phyloP scores from a whole-genome alignment of 1,284 basidiomycete genomes.

The Tetrapyrgos nigripes region DNA sequence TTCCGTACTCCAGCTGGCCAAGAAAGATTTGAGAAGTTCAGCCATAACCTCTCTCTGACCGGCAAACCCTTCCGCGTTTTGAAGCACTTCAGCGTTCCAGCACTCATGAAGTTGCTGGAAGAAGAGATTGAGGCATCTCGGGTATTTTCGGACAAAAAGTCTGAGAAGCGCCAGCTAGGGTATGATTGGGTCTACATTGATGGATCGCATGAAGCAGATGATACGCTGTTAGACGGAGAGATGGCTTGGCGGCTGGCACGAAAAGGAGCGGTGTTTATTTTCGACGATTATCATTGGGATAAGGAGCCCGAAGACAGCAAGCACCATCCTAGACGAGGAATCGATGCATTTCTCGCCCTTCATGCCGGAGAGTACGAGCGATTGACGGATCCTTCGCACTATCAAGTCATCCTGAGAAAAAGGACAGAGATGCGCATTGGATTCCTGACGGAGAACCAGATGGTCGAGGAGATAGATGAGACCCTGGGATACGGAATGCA shows the following conservation, averaged over 20 bases:
- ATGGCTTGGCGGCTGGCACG: constrained; percentile 61
- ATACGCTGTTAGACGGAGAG: constrained; percentile 65
- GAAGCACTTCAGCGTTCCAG: constrained; percentile 59
- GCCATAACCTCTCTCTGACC: constrained; percentile 53
- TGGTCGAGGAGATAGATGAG: not conserved
- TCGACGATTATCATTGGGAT: constrained; percentile 65
- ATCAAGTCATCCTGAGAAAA: constrained; percentile 61
- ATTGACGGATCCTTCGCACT: constrained; percentile 45
- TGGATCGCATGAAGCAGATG: constrained; percentile 64
- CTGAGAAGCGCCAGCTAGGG: constrained; percentile 33
- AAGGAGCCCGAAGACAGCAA: constrained; percentile 53
- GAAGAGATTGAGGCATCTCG: constrained; percentile 45
- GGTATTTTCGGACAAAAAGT: no score
- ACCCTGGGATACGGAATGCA: constrained; percentile 54
- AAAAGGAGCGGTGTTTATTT: constrained; percentile 56
- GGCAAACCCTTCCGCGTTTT: constrained; percentile 52
- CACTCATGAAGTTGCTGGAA: constrained; percentile 50
- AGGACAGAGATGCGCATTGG: constrained; percentile 58
- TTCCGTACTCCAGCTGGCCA: constrained; percentile 54
- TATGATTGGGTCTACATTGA: constrained; percentile 69
- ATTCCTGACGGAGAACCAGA: constrained; percentile 44
- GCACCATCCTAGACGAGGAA: constrained; percentile 61
- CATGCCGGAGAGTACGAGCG: constrained; percentile 54
- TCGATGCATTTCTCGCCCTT: constrained; percentile 58
- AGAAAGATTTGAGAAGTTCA: constrained; percentile 50